phyloP scores from a whole-genome alignment of 1,284 basidiomycete species.

The Chalciporus piperatoides region DNA sequence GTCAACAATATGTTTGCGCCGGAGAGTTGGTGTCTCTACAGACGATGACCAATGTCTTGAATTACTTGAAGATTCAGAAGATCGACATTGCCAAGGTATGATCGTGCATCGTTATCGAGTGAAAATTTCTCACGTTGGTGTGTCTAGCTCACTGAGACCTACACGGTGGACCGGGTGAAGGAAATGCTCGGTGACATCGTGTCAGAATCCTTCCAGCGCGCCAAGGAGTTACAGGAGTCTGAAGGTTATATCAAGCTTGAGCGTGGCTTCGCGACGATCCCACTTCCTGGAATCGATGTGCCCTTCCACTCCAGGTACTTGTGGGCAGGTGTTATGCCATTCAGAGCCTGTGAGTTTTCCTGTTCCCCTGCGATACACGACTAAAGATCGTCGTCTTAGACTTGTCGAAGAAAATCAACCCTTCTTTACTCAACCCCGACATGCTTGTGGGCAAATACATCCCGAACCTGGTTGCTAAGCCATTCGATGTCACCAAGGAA shows the following conservation, averaged over 20 bases:
- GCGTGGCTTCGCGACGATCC: constrained; percentile 94
- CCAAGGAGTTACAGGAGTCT: constrained; percentile 75
- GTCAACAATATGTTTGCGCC: constrained; percentile 97
- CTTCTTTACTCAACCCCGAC: constrained; percentile 86
- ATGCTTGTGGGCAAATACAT: constrained; percentile 94
- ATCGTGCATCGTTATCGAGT: neutral
- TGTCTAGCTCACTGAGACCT: constrained; percentile 77
- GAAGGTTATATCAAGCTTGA: constrained; percentile 94
- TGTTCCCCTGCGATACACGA: constrained; percentile 8
- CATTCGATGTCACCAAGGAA: constrained; percentile 86
- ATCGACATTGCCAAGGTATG: constrained; percentile 90
- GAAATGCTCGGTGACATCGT: constrained; percentile 92
- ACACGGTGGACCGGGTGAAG: constrained; percentile 84
- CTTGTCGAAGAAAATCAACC: constrained; percentile 96
- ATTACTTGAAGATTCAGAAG: constrained; percentile 96
- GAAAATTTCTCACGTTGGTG: constrained; percentile 3
- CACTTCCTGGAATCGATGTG: constrained; percentile 96
- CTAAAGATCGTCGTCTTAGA: constrained; percentile 49
- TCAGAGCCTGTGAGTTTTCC: constrained; percentile 74
- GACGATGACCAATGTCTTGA: constrained; percentile 93
- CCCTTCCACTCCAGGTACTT: constrained; percentile 99
- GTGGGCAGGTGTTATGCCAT: constrained; percentile 98
- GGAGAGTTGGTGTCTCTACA: constrained; percentile 93
- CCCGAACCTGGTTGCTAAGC: constrained; percentile 93
- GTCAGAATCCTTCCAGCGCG: constrained; percentile 74